Conservation (phyloP, 139 green algal species). For the Chlamydomonas sp. region DNA sequence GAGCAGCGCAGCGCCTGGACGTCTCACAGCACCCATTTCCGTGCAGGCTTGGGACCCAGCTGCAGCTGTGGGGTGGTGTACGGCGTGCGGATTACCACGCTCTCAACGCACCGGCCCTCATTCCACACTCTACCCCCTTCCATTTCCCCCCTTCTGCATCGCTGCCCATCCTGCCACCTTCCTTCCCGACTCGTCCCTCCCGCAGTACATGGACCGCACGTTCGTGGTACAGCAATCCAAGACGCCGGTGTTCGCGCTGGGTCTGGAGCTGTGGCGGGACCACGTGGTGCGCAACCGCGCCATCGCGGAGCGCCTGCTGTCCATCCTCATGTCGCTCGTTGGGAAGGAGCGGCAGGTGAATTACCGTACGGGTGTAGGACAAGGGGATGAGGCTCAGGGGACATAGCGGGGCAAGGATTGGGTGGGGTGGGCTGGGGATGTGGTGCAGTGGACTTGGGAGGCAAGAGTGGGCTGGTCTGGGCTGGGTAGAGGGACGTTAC, state of each 20-base stretch:
- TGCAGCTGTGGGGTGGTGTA: too few species aligned
- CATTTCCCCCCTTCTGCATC: not conserved
- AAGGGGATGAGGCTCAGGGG: not conserved
- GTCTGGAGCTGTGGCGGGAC: slow-evolving; percentile 93
- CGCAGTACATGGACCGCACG: slow-evolving; percentile 98
- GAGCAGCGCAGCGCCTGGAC: too few species aligned
- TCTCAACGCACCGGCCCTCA: too few species aligned
- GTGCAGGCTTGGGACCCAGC: too few species aligned
- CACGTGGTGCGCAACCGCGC: slow-evolving; percentile 79
- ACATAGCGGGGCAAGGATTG: not conserved
- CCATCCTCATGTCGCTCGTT: slow-evolving; percentile 80
- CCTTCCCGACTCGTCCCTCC: not conserved
- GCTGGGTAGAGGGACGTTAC: too few species aligned
- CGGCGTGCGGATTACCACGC: too few species aligned
- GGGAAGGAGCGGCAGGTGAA: slow-evolving; percentile 70
- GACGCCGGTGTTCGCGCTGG: slow-evolving; percentile 90
- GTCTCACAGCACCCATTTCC: too few species aligned
- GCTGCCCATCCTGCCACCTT: not conserved
- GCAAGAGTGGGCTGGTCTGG: too few species aligned
- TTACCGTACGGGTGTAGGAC: not conserved
- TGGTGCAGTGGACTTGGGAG: too few species aligned
- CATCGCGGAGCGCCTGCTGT: slow-evolving; percentile 80
- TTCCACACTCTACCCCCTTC: not conserved
- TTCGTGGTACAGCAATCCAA: slow-evolving; percentile 93
- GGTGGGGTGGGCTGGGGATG: too few species aligned